Base-by-base conservation (phyloP, 2,329 filamentous ascomycete species). In the Beauveria scarabaeidicola region DNA sequence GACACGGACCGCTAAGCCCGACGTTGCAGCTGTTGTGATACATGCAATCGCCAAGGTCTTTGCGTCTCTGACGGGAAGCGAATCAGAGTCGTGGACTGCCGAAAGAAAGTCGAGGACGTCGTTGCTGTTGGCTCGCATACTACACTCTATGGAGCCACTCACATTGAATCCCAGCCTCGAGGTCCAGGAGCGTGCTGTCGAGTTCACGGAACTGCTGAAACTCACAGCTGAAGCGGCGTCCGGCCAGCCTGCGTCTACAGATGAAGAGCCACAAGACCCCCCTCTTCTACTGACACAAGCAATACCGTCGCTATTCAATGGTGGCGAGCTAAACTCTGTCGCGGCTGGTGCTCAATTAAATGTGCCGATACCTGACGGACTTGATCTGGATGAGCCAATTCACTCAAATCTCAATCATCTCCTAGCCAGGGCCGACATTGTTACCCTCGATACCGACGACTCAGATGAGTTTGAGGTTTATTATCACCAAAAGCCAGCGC, bases 181-280 rank as follows among this genome's bases (percentile, higher is more conserved):
- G 70, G 91, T 99, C 3, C 94, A 99, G 73, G 94, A 97, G 72
- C 85, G 94, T 60, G 88, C 92, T 3, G 92, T 97, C 1, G 92
- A 97, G 69, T 95, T 96, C 66, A 81, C 91, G 0, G 94, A 99
- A 70, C 79, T 97, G 13, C 83, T 97, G 67, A 91, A 91, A 61
- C 79, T 99, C 48, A 91, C 90, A 2, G 85, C 86, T 1, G 94
- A 99, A 74, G 91, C 93, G 15, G 83, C 84, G 3, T 81, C 85
- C 9, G 85, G 80, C 1, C 88, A 92, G 62, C 79, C 82, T 11
- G 75, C 82, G 15, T 81, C 80, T 1, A 80, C 77, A 0, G 80
- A 81, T 36, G 74, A 78, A 2, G 64, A 75, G 5, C 73, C 79
- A 25, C 81, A 85, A 64, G 88, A 94, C 63, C 81, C 90, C 10